phyloP scores from a whole-genome alignment of 345 rosid genomes.

The Euphorbia tirucalli region DNA sequence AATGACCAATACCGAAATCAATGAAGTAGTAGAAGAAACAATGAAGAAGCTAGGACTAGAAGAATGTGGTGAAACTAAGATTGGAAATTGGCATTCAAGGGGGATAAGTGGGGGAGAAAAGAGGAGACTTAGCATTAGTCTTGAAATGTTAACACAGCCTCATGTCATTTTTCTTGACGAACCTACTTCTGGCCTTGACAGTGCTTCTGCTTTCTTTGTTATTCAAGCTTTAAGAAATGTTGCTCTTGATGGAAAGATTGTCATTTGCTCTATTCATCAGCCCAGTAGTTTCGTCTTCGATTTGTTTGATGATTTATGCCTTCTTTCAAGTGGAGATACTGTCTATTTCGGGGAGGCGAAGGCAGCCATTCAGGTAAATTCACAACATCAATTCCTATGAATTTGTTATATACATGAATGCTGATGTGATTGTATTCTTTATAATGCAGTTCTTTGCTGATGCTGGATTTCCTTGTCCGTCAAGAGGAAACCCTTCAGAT shows the following conservation, averaged over 20 bases:
- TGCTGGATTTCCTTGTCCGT: background rate
- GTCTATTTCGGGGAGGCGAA: background rate
- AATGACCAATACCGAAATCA: background rate
- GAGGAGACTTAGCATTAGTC: background rate
- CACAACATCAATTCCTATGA: no score
- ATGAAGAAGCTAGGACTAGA: background rate
- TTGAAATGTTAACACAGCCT: background rate
- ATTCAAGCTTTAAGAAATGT: background rate
- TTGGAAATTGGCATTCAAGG: background rate
- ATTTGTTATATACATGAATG: background rate
- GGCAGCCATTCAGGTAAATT: background rate
- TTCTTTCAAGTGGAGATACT: background rate
- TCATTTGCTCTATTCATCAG: background rate
- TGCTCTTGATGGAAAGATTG: background rate
- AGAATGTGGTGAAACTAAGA: background rate
- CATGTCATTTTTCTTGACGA: background rate
- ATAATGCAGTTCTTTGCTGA: background rate
- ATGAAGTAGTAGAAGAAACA: background rate
- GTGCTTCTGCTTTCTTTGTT: background rate
- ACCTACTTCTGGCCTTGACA: background rate
- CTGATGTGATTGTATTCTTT: background rate
- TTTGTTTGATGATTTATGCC: background rate
- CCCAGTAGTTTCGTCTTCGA: background rate
- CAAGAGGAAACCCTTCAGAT: background rate
- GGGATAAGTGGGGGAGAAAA: background rate